Evolutionary conservation across 2,329 filamentous ascomycete genomes (phyloP), one percentile per base, ranked within the genome.

Genomic region (Cryphonectria nitschkei): DNA sequence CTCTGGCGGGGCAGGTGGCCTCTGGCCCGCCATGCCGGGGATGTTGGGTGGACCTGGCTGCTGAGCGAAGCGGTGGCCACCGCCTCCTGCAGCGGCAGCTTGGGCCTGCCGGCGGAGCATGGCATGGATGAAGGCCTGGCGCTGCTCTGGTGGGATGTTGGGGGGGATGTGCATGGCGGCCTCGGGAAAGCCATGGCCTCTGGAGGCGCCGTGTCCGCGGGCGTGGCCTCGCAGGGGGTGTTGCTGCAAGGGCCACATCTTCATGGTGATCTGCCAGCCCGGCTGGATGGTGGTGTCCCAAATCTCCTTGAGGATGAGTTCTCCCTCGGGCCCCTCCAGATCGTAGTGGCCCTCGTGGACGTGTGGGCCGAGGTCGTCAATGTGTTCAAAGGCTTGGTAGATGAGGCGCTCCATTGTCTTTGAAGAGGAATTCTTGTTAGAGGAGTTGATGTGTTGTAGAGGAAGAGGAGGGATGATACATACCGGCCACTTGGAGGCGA

Each of bases 401-500:
- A 96, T 50, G 52, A 96, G 86, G 63, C 93, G 91, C 79, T 95
- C 92, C 92, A 96, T 95, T 26, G 92, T 92, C 92, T 95, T 19
- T 39, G 16, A 3, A 19, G 41, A 50, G 16, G 2, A 19, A 34
- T 34, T 34, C n/a, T 2, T 68, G 46, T 32, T 32, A 32, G 9
- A 9, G 32, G 66, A 13, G 4, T 16, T 32, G 43, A 46, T 39
- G 22, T 22, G 60, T 54, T 66, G 50, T 64, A 1, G 39, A 65
- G 9, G 56, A 22, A 26, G n/a, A 9, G 8, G n/a, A 34, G 29
- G 43, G 16, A 7, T 6, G 3, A 56, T 46, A 87, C 89, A 79
- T 88, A 95, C 93, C 83, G 86, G 84, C 94, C 94, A 97, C 2
- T 91, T 96, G 77, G 90, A 89, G 80, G 94, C 97, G 41, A 97